Percentiles rank a stretch among this genome's conserved stretches.
phyloP scores from a whole-genome alignment of 495 filamentous ascomycete species.

The Penicillium steckii region DNA sequence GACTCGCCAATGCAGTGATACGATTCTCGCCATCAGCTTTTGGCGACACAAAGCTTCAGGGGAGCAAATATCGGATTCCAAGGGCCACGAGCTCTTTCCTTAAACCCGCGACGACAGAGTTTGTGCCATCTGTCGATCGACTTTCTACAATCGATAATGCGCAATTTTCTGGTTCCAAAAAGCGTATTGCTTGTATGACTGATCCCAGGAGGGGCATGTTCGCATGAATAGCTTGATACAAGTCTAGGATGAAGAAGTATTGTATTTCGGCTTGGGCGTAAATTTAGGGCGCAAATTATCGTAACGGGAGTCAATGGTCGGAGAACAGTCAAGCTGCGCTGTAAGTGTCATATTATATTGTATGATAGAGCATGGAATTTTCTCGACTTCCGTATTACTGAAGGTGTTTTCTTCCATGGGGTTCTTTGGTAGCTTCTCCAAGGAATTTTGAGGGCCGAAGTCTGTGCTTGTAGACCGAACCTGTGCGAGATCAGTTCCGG shows the following conservation, averaged over 20 bases:
- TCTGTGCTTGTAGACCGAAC: no score
- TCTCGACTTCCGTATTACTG: neutral
- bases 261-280: neutral
- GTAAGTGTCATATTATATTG: neutral
- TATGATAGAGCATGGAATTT: conserved; percentile 21
- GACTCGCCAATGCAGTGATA: neutral
- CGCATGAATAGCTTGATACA: neutral
- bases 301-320: neutral
- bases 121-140: neutral
- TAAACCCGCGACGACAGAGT: neutral
- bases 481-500: no score
- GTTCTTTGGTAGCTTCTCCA: no score
- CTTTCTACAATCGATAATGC: neutral
- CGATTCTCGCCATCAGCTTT: neutral
- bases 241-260: neutral
- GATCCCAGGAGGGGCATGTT: neutral
- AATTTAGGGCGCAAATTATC: neutral
- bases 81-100: neutral
- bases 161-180: neutral
- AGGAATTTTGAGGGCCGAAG: no score
- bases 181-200: neutral
- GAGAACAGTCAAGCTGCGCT: neutral
- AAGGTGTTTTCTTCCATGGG: neutral
- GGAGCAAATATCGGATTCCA: neutral
- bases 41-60: neutral